A percentile compares a stretch with the other conserved stretches of the same genome.
Evolutionary conservation across 1,284 basidiomycete species (phyloP).

Genomic region (Microbotryum scabiosae): DNA sequence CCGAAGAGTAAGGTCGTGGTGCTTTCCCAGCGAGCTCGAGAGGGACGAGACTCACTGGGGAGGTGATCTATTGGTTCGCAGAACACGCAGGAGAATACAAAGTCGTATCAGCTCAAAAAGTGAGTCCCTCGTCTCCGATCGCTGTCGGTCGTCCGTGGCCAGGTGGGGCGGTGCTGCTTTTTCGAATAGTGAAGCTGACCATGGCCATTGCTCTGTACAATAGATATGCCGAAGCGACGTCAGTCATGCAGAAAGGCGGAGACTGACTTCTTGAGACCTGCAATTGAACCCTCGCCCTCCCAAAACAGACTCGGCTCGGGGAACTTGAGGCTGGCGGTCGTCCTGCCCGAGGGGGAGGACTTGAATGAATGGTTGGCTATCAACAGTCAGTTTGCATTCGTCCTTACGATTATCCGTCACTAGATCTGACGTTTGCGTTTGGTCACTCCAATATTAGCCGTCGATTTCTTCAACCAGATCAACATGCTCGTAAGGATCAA

Average conservation of each 20-base stretch:
- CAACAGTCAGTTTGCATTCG: conserved; percentile 59
- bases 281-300: background rate
- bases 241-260: background rate
- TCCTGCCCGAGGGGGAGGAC: conserved; percentile 89
- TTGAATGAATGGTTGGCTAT: conserved; percentile 93
- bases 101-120: conserved; percentile 35
- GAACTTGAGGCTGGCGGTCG: conserved; percentile 78
- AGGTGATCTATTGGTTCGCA: too few species aligned
- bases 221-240: conserved; percentile 36
- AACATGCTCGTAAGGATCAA: conserved; percentile 31
- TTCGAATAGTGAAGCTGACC: background rate
- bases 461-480: conserved; percentile 38
- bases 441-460: conserved; percentile 20
- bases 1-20: background rate
- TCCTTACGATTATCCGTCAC: background rate
- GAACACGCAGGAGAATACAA: conserved; percentile 14
- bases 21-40: background rate
- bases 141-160: background rate
- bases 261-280: too few species aligned
- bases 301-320: conserved; percentile 58
- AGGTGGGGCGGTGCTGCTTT: background rate
- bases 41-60: background rate
- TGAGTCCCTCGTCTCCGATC: conserved; percentile 3
- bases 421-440: background rate
- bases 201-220: too few species aligned